Base-by-base conservation (phyloP, 768 basidiomycete species). In the Pulveroboletus sp. region DNA sequence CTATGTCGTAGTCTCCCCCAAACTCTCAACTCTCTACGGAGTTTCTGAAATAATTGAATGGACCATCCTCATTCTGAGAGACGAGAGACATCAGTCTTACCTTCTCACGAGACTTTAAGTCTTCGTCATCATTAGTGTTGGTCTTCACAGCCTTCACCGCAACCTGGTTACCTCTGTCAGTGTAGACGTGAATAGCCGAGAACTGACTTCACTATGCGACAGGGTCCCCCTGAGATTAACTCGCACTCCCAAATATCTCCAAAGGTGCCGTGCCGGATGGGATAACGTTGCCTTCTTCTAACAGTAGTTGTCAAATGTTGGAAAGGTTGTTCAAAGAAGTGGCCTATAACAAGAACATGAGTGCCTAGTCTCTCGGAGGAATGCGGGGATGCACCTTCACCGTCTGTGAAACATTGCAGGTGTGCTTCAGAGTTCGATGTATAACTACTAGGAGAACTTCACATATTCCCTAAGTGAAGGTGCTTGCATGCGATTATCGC, bases 11-110 rank as follows among this genome's bases (percentile, higher is more conserved):
- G 28, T 15, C 17, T 24, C 10, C 1, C 47, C 62, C 61, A 62
- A 4, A 64, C 26, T 42, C 7, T 58, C 27, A 64, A 18, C 46
- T 70, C 69, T 24, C 69, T 64, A 18, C 56, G 60, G n/a, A 71
- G 54, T 42, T 48, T 59, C 61, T 63, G 43, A 9, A 48, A 28
- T 10, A n/a, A 28, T n/a, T 35, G 15, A 21, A 18, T 35, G 6
- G 17, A 21, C 0, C 2, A 32, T 35, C 26, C n/a, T 31, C 8
- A 24, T 38, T 38, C 43, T 11, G 35, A 24, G 28, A 26, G 32
- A 30, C 28, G 2, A 17, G 8, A 17, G 15, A 35, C 2, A 46
- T 8, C 2, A 5, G 21, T 12, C 12, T 17, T 49, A 64, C 61
- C 57, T 59, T 64, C 31, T 54, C 30, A 8, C 38, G 31, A 48